These are phyloP conservation scores for Pythium pyrilobum DNA, from an alignment of 352 stramenopile species.

Conservation along the genomic window DNA sequence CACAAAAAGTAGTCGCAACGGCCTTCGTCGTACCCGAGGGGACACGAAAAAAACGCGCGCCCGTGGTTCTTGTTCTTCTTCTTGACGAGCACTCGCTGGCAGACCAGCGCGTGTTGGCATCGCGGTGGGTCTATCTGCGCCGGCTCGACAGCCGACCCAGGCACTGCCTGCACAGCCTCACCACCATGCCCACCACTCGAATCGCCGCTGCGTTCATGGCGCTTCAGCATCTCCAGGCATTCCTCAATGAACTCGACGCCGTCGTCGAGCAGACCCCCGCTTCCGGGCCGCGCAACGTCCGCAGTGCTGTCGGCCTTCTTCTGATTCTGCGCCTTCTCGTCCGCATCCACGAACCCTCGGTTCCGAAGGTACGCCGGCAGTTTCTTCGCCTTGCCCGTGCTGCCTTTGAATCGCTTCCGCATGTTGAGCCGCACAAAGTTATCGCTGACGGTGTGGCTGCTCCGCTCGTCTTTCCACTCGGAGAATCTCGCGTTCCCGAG, in stretches of 20 bases:
- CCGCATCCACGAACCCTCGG: constrained; percentile 12
- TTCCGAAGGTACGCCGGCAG: constrained; percentile 57
- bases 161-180: neutral
- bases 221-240: constrained; percentile 49
- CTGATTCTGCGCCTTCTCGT: constrained; percentile 16
- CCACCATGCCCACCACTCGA: too few relatives aligned
- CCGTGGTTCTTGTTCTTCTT: constrained; percentile 85
- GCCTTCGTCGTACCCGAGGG: constrained; percentile 66
- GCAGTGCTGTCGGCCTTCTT: constrained; percentile 18
- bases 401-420: constrained; percentile 68
- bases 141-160: neutral
- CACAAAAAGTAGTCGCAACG: constrained; percentile 83
- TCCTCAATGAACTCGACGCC: constrained; percentile 78
- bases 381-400: constrained; percentile 61
- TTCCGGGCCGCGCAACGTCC: neutral
- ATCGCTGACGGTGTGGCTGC: constrained; percentile 45
- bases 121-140: constrained; percentile 25
- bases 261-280: constrained; percentile 33
- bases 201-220: neutral
- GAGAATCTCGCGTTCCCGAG: constrained; percentile 26
- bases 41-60: constrained; percentile 65
- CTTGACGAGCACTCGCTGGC: constrained; percentile 62
- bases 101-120: constrained; percentile 62
- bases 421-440: constrained; percentile 83
- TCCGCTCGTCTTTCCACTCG: constrained; percentile 55